Conservation (phyloP, 2,329 filamentous ascomycete species). For the Colletotrichum liaoningense region DNA sequence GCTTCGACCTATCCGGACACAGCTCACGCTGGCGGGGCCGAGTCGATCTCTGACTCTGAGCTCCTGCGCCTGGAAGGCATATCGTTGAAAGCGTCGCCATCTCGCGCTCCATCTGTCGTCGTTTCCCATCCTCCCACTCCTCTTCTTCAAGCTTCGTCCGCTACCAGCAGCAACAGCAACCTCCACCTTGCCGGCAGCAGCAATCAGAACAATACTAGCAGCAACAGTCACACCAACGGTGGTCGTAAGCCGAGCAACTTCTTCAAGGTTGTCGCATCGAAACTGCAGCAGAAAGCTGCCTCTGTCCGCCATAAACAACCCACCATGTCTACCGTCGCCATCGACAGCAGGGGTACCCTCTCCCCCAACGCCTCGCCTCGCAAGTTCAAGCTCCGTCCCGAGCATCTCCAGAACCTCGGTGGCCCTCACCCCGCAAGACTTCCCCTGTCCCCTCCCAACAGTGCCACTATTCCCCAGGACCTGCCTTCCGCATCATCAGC, state of each 20-base stretch:
- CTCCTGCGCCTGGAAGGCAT: constrained; percentile 60
- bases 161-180: constrained; percentile 40
- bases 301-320: constrained; percentile 42
- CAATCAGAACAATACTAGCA: constrained; percentile 37
- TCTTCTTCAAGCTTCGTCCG: constrained; percentile 44
- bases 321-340: constrained; percentile 35
- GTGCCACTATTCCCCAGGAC: constrained; percentile 41
- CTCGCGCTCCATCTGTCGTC: constrained; percentile 36
- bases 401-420: constrained; percentile 33
- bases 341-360: constrained; percentile 28
- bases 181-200: constrained; percentile 45
- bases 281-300: constrained; percentile 52
- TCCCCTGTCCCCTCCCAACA: constrained; percentile 39
- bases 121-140: constrained; percentile 34
- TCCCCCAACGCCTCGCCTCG: constrained; percentile 41
- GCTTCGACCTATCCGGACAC: constrained; percentile 36
- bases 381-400: constrained; percentile 46
- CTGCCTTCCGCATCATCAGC: constrained; percentile 22
- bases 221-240: constrained; percentile 13
- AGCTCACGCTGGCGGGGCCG: constrained; percentile 29
- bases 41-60: constrained; percentile 60
- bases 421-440: constrained; percentile 38
- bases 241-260: constrained; percentile 51
- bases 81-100: constrained; percentile 48
- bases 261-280: constrained; percentile 54